Conservation (phyloP, 768 basidiomycete genomes). For the Serendipita indica region DNA sequence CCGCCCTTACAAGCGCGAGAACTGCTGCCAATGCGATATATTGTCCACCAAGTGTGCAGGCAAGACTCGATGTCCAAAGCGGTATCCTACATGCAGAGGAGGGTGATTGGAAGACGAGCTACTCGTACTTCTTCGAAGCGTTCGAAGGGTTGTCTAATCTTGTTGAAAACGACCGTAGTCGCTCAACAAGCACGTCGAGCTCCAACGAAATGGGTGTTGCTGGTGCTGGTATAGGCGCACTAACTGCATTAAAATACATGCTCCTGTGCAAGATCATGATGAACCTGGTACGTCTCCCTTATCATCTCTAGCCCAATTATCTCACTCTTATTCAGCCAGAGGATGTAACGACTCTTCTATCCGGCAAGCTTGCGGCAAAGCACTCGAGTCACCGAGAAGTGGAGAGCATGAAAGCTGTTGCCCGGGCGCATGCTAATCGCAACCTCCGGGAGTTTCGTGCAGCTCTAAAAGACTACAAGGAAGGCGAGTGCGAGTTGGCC, state of each 20-base stretch:
- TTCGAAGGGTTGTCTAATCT: conserved; percentile 58
- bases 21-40: conserved; percentile 95
- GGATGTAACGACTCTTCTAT: conserved; percentile 75
- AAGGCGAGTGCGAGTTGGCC: conserved; percentile 36
- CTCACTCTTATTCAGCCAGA: conserved; percentile 48
- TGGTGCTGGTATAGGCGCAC: conserved; percentile 29
- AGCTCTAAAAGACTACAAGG: conserved; percentile 71
- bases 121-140: conserved; percentile 94
- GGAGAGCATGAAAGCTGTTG: conserved; percentile 91
- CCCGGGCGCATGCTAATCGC: conserved; percentile 82
- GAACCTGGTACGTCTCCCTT: conserved; percentile 49
- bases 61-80: conserved; percentile 44
- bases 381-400: conserved; percentile 81
- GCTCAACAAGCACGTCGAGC: background rate
- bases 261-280: conserved; percentile 97
- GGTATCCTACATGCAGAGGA: conserved; percentile 91
- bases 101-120: conserved; percentile 93
- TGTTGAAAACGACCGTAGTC: background rate
- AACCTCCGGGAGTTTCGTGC: conserved; percentile 83
- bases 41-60: conserved; percentile 59
- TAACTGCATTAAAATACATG: conserved; percentile 94
- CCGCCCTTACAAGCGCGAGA: conserved; percentile 75
- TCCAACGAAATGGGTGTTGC: background rate
- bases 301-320: background rate
- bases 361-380: conserved; percentile 75